Conservation (phyloP, 2,329 filamentous ascomycete genomes). For the Oidium heveae region DNA sequence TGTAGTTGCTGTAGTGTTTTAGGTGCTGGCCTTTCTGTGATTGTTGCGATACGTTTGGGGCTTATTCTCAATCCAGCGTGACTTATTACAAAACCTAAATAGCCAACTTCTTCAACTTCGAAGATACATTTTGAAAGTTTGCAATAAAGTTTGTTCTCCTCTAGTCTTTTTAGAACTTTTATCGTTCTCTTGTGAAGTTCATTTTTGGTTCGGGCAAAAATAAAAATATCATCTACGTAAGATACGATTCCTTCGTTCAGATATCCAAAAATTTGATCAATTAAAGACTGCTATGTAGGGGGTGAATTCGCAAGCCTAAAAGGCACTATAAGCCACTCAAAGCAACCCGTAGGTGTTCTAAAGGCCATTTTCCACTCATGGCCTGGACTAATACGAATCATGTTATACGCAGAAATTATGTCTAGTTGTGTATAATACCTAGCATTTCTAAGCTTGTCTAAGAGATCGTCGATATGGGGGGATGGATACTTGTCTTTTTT, state of each 20-base stretch:
- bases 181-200: neutral
- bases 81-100: neutral
- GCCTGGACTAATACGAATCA: neutral
- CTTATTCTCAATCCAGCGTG: neutral
- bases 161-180: neutral
- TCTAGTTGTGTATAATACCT: conserved; percentile 1
- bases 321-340: neutral
- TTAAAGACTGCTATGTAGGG: neutral
- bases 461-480: neutral
- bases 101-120: neutral
- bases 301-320: neutral
- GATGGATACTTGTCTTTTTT: conserved; percentile 1
- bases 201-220: neutral
- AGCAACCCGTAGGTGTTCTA: neutral
- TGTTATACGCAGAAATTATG: neutral
- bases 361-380: neutral
- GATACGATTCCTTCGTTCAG: neutral
- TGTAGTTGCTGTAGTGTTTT: conserved; percentile 1
- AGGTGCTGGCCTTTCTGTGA: neutral
- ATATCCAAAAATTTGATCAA: neutral
- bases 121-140: conserved; percentile 1
- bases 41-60: neutral
- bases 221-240: neutral
- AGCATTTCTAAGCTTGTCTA: neutral
- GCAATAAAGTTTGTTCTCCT: neutral